These are phyloP conservation scores for Diplosphaera chodatii DNA, from an alignment of 139 green algal genomes.

Conservation along the genomic window DNA sequence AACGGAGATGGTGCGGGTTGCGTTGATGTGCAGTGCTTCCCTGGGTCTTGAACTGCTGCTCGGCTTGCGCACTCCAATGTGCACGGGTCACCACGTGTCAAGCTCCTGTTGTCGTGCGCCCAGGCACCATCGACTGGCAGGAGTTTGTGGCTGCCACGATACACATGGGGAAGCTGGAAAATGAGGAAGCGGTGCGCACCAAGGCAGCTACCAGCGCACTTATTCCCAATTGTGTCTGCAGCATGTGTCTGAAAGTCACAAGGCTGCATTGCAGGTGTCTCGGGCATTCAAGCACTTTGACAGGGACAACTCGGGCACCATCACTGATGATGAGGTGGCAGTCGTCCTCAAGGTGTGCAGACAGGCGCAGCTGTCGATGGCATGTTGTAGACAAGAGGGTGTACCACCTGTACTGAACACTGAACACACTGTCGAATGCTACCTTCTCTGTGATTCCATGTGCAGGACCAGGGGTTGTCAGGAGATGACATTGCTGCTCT, in stretches of 20 bases:
- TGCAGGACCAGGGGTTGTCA: constrained; percentile 7
- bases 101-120: not conserved
- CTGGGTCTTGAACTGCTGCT: too few species aligned
- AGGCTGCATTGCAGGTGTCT: not conserved
- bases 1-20: constrained; percentile 5
- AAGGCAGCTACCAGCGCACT: too few species aligned
- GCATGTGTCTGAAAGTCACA: too few species aligned
- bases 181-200: constrained; percentile 1
- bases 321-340: constrained; percentile 10
- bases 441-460: too few species aligned
- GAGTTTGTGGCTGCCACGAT: constrained; percentile 57
- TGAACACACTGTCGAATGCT: too few species aligned
- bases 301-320: constrained; percentile 19
- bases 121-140: constrained; percentile 42
- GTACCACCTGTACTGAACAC: too few species aligned
- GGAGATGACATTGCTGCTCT: constrained; percentile 17
- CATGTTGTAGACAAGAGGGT: too few species aligned
- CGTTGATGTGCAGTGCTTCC: not conserved
- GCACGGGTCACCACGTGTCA: too few species aligned
- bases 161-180: constrained; percentile 52
- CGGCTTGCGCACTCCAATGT: too few species aligned
- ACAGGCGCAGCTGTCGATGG: too few species aligned
- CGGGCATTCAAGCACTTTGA: constrained; percentile 47
- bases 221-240: too few species aligned
- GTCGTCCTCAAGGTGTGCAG: not conserved